A percentile compares a stretch with the other conserved stretches of the same genome.
Evolutionary conservation across 768 basidiomycete genomes (phyloP).

Genomic region (Boletus reticulatus): DNA sequence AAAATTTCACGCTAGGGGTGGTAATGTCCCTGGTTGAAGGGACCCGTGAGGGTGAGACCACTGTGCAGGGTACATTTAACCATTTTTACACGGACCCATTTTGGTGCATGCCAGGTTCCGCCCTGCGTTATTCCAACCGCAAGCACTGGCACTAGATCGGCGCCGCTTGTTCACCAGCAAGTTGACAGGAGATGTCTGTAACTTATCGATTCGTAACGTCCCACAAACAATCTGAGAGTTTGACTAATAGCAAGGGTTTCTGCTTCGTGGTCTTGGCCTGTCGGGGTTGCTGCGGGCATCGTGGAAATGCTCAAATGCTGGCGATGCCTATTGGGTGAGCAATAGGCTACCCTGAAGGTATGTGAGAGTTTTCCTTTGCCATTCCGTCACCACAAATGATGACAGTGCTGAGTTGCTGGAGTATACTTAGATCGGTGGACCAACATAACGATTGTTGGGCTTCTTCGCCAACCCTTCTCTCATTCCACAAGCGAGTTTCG

Average conservation of each 20-base stretch:
- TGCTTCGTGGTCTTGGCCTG: not conserved
- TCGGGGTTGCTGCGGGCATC: not conserved
- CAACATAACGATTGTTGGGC: not conserved
- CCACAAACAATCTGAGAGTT: not conserved
- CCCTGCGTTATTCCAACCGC: no score
- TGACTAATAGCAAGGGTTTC: not conserved
- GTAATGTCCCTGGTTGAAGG: slow-evolving; percentile 1
- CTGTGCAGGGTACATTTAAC: not conserved
- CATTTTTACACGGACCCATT: not conserved
- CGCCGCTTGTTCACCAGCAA: no score
- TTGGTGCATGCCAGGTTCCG: not conserved
- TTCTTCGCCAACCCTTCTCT: not conserved
- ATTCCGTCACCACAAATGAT: not conserved
- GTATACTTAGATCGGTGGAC: not conserved
- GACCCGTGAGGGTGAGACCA: not conserved
- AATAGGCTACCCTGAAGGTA: not conserved
- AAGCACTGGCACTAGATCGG: no score
- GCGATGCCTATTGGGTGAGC: not conserved
- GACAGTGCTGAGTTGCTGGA: not conserved
- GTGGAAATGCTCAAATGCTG: not conserved
- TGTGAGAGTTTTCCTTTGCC: slow-evolving; percentile 8
- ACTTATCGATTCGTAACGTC: not conserved
- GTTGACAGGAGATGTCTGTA: not conserved
- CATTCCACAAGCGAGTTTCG: not conserved
- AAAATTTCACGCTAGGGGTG: not conserved